Conservation (phyloP, 345 rosid species). For the Moricandia arvensis region DNA sequence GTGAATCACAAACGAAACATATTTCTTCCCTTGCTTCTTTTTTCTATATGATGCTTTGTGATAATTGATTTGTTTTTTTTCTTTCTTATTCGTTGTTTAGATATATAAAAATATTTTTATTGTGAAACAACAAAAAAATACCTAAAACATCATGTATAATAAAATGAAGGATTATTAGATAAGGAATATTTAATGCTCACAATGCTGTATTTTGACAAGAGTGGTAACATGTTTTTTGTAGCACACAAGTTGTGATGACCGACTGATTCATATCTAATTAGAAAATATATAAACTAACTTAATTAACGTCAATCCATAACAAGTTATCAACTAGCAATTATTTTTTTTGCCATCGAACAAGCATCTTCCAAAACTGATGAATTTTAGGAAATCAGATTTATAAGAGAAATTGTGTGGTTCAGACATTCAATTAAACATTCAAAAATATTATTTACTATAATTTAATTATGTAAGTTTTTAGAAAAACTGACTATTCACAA, state of each 20-base stretch:
- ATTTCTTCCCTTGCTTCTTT: neutral
- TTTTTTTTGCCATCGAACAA: neutral
- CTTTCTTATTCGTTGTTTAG: neutral
- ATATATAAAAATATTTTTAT: too few relatives aligned
- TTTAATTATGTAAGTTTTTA: too few relatives aligned
- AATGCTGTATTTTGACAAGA: neutral
- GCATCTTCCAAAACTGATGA: neutral
- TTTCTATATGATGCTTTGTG: neutral
- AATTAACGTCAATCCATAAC: conserved; percentile 11
- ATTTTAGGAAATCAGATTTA: neutral
- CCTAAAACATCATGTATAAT: too few relatives aligned
- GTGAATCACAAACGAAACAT: conserved; percentile 13
- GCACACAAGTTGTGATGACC: neutral
- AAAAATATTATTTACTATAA: too few relatives aligned
- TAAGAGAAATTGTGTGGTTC: neutral
- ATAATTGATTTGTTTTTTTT: neutral
- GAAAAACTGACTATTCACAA: too few relatives aligned
- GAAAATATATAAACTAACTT: neutral
- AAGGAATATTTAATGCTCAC: neutral
- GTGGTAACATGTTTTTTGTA: neutral
- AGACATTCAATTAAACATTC: too few relatives aligned
- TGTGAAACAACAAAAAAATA: too few relatives aligned
- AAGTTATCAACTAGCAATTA: neutral
- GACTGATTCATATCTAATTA: neutral
- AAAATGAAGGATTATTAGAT: too few relatives aligned